Base-by-base conservation (phyloP, 2,329 filamentous ascomycete genomes). In the Fusarium lyarnte region DNA sequence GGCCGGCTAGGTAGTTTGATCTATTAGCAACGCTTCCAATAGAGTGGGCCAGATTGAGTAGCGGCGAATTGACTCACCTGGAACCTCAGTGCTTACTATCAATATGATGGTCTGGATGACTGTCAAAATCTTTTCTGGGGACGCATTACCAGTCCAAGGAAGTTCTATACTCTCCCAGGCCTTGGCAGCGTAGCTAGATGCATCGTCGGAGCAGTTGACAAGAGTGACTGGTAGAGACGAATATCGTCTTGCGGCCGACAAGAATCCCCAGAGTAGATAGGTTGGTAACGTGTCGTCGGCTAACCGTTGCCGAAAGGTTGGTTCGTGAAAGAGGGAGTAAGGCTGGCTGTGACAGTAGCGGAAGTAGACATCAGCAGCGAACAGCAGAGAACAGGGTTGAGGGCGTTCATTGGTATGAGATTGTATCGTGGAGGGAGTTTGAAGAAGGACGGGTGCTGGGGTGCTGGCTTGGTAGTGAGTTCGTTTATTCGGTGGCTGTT, bases 61-160 rank as follows among this genome's bases (percentile, higher is more conserved):
- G 12, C 2, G 8, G 8, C 12, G 4, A 12, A 1, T 2, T 39
- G 1, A 21, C 64, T 47, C 14, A 67, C 64, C 64, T 9, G 64
- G 64, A 14, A 62, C 54, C 33, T 67, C 64, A 1, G 64, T 67
- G 35, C 54, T 67, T n/a, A 67, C 64, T n/a, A 67, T 67, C 21
- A 67, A 29, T 7, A 67, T 62, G 4, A 67, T 67, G 4, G 64
- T 62, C 14, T 67, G 64, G 12, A 67, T 23, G 4, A 67, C 54
- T 9, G 19, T 25, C 8, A 67, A 27, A 5, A 67, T 23, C n/a
- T 49, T 62, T 10, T 67, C 45, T 2, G 46, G n/a, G 0, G 63
- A 8, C 3, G 47, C 54, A 3, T 57, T 53, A 16, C 63, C 64
- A n/a, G 36, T 52, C 64, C 64, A 67, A 16, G 64, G 64, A 16